phyloP scores from a whole-genome alignment of 2,329 filamentous ascomycete species.

The Knufia fluminis region DNA sequence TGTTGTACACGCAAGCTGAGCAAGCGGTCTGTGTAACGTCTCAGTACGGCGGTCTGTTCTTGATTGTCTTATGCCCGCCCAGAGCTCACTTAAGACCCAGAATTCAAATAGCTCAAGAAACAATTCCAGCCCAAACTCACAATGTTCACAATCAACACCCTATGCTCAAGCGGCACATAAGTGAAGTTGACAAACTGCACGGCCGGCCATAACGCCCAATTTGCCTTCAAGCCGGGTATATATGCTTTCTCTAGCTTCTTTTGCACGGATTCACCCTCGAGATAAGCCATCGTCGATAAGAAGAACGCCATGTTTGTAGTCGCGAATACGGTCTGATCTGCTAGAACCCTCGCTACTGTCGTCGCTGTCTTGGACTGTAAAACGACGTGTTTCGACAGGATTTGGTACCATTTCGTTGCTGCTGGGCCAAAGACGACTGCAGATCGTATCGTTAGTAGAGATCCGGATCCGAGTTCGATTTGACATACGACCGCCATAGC shows the following conservation, averaged over 20 bases:
- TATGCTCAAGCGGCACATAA: slow-evolving; percentile 71
- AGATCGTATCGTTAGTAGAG: slow-evolving; percentile 9
- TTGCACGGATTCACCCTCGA: slow-evolving; percentile 58
- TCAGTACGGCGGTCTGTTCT: no score
- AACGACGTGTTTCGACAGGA: slow-evolving; percentile 65
- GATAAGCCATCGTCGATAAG: slow-evolving; percentile 70
- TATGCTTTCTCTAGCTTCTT: slow-evolving; percentile 68
- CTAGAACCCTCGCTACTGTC: slow-evolving; percentile 65
- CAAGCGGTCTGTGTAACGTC: no score
- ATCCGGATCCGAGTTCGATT: not conserved
- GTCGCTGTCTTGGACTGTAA: slow-evolving; percentile 56
- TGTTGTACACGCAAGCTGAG: no score
- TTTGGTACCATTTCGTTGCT: slow-evolving; percentile 75
- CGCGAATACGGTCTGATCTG: slow-evolving; percentile 75
- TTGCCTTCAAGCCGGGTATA: slow-evolving; percentile 62
- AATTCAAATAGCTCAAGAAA: slow-evolving; percentile 49
- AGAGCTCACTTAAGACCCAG: no score
- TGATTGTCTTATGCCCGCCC: no score
- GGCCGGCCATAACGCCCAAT: slow-evolving; percentile 79
- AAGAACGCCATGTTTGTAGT: slow-evolving; percentile 76
- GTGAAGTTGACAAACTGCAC: slow-evolving; percentile 85
- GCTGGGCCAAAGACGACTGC: slow-evolving; percentile 75
- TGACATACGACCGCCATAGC: slow-evolving; percentile 41
- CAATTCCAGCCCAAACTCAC: slow-evolving; percentile 60
- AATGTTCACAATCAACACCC: slow-evolving; percentile 78